Base-by-base conservation (phyloP, 2,329 filamentous ascomycete genomes). In the Talaromyces sp. region DNA sequence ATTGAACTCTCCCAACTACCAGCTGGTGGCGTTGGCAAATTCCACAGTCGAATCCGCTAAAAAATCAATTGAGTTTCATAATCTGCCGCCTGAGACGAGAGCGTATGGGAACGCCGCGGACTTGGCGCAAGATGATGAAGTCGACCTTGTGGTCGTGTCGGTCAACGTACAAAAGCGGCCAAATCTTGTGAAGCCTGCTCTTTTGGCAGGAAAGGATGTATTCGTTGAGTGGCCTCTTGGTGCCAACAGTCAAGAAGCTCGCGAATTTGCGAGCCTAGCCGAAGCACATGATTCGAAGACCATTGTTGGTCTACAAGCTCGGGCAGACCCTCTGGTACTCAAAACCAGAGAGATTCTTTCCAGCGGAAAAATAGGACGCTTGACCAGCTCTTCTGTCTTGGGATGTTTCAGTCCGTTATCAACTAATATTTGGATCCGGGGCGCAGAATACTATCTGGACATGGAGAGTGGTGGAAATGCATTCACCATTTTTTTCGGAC, bases 141-240 rank as follows among this genome's bases (percentile, higher is more conserved):
- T 56, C 11, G 53, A 60, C 17, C 58, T 60, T 24, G 46, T 60
- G 9, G 58, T 60, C 3, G 41, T 60, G 21, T 51, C 29, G 17
- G 58, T 60, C n/a, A 21, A 21, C 8, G 46, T 60, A 8, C 35
- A 26, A 38, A 56, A 56, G 26, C 43, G 55, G 6, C 55, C 29
- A 19, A 26, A 56, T 14, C 58, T 60, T 17, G 53, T 38, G 10
- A 56, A 56, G 35, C 53, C 53, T 10, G 58, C 58, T 13, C 24
- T 56, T 11, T 27, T 56, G 14, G 58, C 58, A 2, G 49, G 35
- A 29, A 60, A 60, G 26, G n/a, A 46, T 19, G 58, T 60, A 7
- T 60, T 60, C 41, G 58, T 60, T 8, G 58, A 60, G 50, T 60
- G 58, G 58, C 58, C 58, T 6, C 31, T 60, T 13, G 58, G 53